Conservation (phyloP, 345 rosid species). For the Syzygium oleosum region DNA sequence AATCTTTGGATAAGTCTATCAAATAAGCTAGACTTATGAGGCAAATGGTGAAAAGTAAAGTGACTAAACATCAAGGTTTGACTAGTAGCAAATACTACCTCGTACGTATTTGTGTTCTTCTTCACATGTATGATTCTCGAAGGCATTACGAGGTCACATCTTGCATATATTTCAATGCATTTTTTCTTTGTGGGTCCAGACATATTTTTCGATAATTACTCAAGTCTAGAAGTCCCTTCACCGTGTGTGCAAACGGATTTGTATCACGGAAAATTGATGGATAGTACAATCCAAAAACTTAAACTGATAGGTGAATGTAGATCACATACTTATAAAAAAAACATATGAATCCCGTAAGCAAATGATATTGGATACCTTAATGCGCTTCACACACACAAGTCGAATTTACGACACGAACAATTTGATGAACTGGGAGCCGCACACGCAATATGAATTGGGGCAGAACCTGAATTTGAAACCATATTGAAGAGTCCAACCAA, state of each 20-base stretch:
- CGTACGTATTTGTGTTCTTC: neutral
- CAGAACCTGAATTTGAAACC: neutral
- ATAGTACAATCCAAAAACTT: rapidly evolving
- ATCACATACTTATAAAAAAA: neutral
- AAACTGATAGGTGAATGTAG: neutral
- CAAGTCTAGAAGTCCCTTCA: neutral
- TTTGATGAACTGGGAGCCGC: neutral
- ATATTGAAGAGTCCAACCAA: too few relatives aligned
- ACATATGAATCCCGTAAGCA: neutral
- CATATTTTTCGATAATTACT: neutral
- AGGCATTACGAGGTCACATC: neutral
- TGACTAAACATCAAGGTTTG: neutral
- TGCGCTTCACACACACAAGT: rapidly evolving
- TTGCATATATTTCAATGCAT: neutral
- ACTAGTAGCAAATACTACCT: neutral
- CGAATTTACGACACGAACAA: neutral
- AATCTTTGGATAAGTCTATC: neutral
- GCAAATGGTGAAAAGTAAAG: neutral
- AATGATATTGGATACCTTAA: neutral
- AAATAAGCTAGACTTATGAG: neutral
- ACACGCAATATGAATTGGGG: neutral
- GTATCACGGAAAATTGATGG: neutral
- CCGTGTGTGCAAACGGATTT: neutral
- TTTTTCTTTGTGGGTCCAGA: neutral
- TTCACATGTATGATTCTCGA: neutral